Base-by-base conservation (phyloP, 2,329 filamentous ascomycete species). In the Bipolaris victoriae region DNA sequence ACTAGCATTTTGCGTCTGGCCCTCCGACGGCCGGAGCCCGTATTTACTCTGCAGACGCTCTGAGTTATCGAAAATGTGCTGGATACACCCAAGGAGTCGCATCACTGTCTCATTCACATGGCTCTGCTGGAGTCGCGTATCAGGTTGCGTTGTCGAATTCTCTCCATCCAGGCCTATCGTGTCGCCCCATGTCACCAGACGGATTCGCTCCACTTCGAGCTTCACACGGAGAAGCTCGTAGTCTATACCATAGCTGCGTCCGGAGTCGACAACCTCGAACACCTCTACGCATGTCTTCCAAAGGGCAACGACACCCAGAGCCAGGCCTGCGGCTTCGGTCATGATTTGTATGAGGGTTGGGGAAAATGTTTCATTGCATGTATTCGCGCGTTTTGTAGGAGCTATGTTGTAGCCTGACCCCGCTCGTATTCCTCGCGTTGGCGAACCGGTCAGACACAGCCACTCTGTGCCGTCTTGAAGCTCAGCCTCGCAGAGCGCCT, bases 91-190 rank as follows among this genome's bases (percentile, higher is more conserved):
- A 41, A 41, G 39, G 18, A 41, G 39, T 41, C 39, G 39, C 39
- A 41, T 41, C 39, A 41, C 39, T 24, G 39, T 41, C 20, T 41
- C 39, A n/a, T 41, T 41, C 39, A 41, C 39, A 41, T 41, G 24
- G 9, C 39, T 41, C 39, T 41, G 39, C 20, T 41, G 39, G 39
- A 41, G 39, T 41, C 39, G 39, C 20, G 39, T 24, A 41, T 41
- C 39, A 15, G 18, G 39, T 41, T 15, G 39, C 39, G 39, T 41
- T 24, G 39, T 41, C 20, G 39, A 41, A 41, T 41, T 41, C 39
- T 41, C 39, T 24, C 39, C 20, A 24, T 41, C 39, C 39, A 41
- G 20, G 39, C 39, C 39, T 24, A 41, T 41, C 39, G 24, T 41
- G 20, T 24, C 39, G 39, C 39, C 39, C 39, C 39, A 41, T 24